phyloP scores from a whole-genome alignment of 176 grass and related monocot species.

The Secale cereale region DNA sequence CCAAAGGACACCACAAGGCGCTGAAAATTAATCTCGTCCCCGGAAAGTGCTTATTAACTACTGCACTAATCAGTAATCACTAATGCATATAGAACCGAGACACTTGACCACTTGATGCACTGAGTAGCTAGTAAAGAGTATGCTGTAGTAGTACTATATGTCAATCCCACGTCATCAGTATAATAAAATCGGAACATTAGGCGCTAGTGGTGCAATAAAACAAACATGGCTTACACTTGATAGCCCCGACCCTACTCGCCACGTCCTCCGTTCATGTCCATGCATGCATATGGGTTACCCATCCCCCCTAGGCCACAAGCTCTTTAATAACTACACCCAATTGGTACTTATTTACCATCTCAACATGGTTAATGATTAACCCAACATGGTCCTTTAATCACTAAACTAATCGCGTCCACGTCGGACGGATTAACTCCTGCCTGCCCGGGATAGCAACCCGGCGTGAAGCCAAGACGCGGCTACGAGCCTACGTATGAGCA shows the following conservation, averaged over 20 bases:
- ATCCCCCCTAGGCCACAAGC: not conserved
- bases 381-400: not conserved
- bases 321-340: not conserved
- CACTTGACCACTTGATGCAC: not conserved
- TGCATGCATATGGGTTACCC: not conserved
- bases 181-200: not conserved
- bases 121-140: too few species aligned
- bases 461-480: not conserved
- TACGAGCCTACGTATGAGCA: not conserved
- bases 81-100: not conserved
- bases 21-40: not conserved
- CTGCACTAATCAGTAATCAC: not conserved
- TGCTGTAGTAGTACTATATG: too few species aligned
- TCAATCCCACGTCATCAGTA: too few species aligned
- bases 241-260: constrained; percentile 17
- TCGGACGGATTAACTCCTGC: constrained; percentile 9
- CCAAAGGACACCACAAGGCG: not conserved
- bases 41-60: not conserved
- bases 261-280: constrained; percentile 7
- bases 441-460: not conserved
- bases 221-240: not conserved
- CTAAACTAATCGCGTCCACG: constrained; percentile 30
- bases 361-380: not conserved
- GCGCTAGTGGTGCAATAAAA: not conserved
- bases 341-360: constrained; percentile 4